Base-by-base conservation (phyloP, 2,329 filamentous ascomycete species). In the Arthrobotrys musiformis region DNA sequence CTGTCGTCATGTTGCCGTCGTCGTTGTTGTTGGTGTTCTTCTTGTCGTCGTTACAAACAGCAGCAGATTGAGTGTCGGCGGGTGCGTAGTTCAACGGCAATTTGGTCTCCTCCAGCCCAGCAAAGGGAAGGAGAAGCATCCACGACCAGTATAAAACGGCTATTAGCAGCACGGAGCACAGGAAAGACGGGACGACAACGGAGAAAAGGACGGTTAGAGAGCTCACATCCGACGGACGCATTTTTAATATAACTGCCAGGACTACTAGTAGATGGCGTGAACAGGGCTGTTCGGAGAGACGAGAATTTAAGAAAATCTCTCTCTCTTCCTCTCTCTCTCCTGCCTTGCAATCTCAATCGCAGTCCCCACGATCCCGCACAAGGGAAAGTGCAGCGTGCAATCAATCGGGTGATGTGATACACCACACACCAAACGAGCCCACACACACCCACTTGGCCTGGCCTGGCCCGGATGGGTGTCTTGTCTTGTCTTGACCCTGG, bases 341-440 rank as follows among this genome's bases (percentile, higher is more conserved):
- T 67, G 62, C 70, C 70, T 75, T 63, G 63, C 70, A 75, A 75
- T 68, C 70, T 73, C 54, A 68, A 68, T 68, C 37, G 42, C 63
- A 75, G 54, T 68, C 40, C 56, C 54, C 70, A 74, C 62, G 70
- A 68, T 69, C 63, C 63, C 63, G n/a, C 62, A 69, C 54, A 69
- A 58, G 70, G 63, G 26, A 75, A 75, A 75, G 70, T 66, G 72
- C 46, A 60, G n/a, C n/a, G n/a, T n/a, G n/a, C n/a, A n/a, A n/a
- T n/a, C 58, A 30, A 60, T 68, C 72, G 69, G 69, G 50, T 76
- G 72, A 64, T 69, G 37, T 76, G 70, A 66, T 76, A 60, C 58
- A 64, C 70, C 63, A n/a, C n/a, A n/a, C n/a, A n/a, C n/a, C n/a
- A n/a, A n/a, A n/a, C n/a, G n/a, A n/a, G n/a, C n/a, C n/a, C n/a